phyloP scores from a whole-genome alignment of 1,139 yeast genomes.

The Petasospora fabianii region DNA sequence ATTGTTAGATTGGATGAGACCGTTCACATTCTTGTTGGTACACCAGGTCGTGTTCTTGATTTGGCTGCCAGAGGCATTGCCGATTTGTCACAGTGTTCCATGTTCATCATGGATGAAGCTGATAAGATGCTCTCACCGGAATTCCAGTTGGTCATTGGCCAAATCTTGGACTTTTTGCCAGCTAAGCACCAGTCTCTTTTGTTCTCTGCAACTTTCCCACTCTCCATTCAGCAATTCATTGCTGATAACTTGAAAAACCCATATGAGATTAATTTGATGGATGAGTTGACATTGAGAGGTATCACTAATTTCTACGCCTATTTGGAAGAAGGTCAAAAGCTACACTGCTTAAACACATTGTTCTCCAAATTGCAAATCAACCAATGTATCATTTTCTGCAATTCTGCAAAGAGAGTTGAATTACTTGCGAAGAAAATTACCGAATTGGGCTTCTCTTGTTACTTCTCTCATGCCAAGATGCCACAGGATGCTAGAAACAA shows the following conservation, averaged over 20 bases:
- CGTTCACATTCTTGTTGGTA: constrained; percentile 87
- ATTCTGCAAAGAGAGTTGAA: constrained; percentile 94
- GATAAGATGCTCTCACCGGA: constrained; percentile 94
- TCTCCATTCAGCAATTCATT: constrained; percentile 91
- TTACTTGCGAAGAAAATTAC: constrained; percentile 92
- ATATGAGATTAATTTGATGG: constrained; percentile 95
- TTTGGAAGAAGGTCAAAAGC: constrained; percentile 93
- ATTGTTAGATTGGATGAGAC: constrained; percentile 89
- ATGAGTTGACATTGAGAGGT: constrained; percentile 92
- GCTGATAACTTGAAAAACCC: constrained; percentile 81
- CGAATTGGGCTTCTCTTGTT: constrained; percentile 94
- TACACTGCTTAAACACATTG: constrained; percentile 91
- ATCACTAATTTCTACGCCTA: constrained; percentile 96
- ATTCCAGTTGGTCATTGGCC: constrained; percentile 84
- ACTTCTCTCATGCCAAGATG: constrained; percentile 96
- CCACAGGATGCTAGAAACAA: constrained; percentile 96
- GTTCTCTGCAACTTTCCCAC: constrained; percentile 94
- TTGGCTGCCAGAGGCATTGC: constrained; percentile 86
- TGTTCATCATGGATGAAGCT: constrained; percentile 98
- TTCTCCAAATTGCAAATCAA: constrained; percentile 93
- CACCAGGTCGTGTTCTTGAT: constrained; percentile 96
- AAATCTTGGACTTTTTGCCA: constrained; percentile 81
- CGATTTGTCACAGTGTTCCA: constrained; percentile 80
- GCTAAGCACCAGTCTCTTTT: constrained; percentile 75
- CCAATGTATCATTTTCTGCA: constrained; percentile 94